phyloP scores from a whole-genome alignment of 2,329 filamentous ascomycete species.

The Ophiostoma australiae region DNA sequence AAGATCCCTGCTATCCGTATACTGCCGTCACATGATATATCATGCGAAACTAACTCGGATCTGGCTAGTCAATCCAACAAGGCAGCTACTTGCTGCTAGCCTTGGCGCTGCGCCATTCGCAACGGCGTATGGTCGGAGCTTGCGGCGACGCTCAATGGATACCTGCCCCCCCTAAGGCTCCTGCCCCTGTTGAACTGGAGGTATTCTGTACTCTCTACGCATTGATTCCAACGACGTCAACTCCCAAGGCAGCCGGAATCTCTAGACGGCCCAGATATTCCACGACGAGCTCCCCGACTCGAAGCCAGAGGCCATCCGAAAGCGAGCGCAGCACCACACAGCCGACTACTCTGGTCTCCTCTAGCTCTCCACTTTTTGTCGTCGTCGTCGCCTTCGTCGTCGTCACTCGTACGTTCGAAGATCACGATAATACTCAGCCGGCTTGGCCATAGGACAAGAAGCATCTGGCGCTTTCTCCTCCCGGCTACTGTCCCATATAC shows the following conservation, averaged over 20 bases:
- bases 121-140: slow-evolving; percentile 21
- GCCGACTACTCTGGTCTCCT: background rate
- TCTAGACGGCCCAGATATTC: background rate
- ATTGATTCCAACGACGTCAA: slow-evolving; percentile 12
- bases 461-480: background rate
- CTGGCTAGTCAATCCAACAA: slow-evolving; percentile 4
- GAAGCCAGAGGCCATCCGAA: background rate
- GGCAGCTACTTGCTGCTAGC: slow-evolving; percentile 20
- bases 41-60: slow-evolving; percentile 12
- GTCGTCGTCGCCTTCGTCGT: background rate
- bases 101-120: slow-evolving; percentile 16
- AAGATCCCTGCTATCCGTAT: background rate
- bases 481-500: background rate
- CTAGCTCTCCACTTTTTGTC: slow-evolving; percentile 10
- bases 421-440: slow-evolving; percentile 10
- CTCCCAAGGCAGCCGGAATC: background rate
- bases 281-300: slow-evolving; percentile 1
- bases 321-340: background rate
- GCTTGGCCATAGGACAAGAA: background rate
- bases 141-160: slow-evolving; percentile 17
- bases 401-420: background rate
- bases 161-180: slow-evolving; percentile 3
- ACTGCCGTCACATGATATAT: slow-evolving; percentile 19
- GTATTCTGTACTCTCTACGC: background rate
- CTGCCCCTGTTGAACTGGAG: slow-evolving; percentile 10